Conservation (phyloP, 164 flowering plant species). For the Paratinospora sagittata region DNA sequence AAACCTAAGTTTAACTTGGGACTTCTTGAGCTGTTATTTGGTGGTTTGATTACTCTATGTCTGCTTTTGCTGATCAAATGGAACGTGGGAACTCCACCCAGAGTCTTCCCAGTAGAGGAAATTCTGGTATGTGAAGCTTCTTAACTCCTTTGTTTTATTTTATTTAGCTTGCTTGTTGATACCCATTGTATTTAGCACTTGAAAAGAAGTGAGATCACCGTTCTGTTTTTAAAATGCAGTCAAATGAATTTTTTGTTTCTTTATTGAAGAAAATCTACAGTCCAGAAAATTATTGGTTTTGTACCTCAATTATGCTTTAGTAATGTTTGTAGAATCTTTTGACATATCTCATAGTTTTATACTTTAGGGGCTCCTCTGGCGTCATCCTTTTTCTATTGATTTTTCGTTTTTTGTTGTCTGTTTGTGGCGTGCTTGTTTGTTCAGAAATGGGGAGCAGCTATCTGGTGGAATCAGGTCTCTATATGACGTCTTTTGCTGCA, state of each 20-base stretch:
- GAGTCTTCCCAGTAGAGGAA: slow-evolving; percentile 38
- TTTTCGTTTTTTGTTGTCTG: neutral
- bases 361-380: neutral
- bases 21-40: slow-evolving; percentile 5
- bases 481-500: slow-evolving; percentile 58
- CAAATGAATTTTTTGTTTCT: no score
- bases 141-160: neutral
- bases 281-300: neutral
- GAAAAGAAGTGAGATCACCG: neutral
- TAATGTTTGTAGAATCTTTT: neutral
- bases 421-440: neutral
- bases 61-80: slow-evolving; percentile 44
- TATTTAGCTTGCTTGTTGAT: neutral
- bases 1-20: neutral
- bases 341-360: neutral
- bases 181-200: neutral
- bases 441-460: slow-evolving; percentile 47
- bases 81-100: slow-evolving; percentile 45
- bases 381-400: neutral
- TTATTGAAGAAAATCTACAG: no score
- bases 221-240: neutral
- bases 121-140: slow-evolving; percentile 38
- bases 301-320: neutral
- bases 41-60: slow-evolving; percentile 24
- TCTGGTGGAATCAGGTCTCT: slow-evolving; percentile 43